These are phyloP conservation scores for Globisporangium parvum DNA, from an alignment of 352 stramenopile genomes.

Conservation along the genomic window DNA sequence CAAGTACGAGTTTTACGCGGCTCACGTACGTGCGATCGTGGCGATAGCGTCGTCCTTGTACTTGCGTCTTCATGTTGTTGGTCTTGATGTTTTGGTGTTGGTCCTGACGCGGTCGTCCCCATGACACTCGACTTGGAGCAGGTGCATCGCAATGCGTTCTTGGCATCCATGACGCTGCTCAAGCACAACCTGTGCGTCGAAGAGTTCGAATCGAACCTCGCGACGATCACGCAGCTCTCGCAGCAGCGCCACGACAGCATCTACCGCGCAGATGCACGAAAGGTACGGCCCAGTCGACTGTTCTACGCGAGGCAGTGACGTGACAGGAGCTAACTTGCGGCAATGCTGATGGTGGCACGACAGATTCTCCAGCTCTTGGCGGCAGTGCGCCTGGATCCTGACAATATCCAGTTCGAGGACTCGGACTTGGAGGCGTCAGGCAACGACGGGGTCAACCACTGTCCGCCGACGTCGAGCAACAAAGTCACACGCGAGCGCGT, in stretches of 20 bases:
- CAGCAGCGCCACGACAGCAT: conserved; percentile 81
- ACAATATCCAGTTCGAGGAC: conserved; percentile 73
- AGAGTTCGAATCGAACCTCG: conserved; percentile 74
- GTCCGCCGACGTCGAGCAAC: conserved; percentile 61
- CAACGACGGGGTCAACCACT: conserved; percentile 48
- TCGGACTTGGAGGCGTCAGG: conserved; percentile 33
- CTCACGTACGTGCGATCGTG: conserved; percentile 31
- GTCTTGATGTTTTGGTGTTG: neutral
- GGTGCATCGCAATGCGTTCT: conserved; percentile 77
- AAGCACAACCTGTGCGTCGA: conserved; percentile 77
- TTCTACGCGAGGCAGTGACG: too few species aligned
- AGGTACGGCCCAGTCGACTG: too few species aligned
- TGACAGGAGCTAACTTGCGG: too few species aligned
- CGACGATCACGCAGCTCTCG: conserved; percentile 77
- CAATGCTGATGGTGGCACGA: too few species aligned
- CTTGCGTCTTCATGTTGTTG: too few species aligned
- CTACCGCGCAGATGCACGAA: conserved; percentile 71
- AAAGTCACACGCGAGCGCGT: conserved; percentile 59
- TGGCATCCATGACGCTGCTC: conserved; percentile 58
- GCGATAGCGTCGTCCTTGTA: neutral
- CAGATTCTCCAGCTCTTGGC: conserved; percentile 78
- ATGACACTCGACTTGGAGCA: conserved; percentile 10
- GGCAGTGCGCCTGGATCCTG: conserved; percentile 68
- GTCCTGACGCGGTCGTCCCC: neutral
- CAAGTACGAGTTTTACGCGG: conserved; percentile 79